Percentiles rank a stretch among this genome's conserved stretches.
These are phyloP conservation scores for Arachnopeziza araneosa DNA, from an alignment of 2,329 filamentous ascomycete species.

Conservation along the genomic window DNA sequence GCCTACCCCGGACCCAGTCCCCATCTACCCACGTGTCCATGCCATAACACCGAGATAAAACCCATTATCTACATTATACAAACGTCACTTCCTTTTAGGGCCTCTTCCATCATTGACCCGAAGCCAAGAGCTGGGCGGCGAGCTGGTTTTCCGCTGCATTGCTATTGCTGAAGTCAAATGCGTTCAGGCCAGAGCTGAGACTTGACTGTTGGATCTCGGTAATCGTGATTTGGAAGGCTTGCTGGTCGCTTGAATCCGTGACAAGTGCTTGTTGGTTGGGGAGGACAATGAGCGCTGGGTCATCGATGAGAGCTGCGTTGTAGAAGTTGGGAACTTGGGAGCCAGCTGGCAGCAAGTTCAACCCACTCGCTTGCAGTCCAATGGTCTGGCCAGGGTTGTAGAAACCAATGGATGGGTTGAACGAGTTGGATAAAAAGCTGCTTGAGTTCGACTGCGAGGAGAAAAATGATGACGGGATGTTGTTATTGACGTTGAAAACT, in stretches of 20 bases:
- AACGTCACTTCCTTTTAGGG: not conserved
- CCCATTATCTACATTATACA: not conserved
- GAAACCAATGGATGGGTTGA: not conserved
- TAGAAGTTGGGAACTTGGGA: conserved; percentile 8
- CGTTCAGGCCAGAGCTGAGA: not conserved
- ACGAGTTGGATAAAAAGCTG: not conserved
- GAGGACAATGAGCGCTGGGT: not conserved
- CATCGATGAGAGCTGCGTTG: not conserved
- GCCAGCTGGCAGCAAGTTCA: conserved; percentile 12
- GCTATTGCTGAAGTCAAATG: not conserved
- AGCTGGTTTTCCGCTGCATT: not conserved
- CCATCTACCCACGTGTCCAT: not conserved
- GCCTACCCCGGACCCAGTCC: not conserved
- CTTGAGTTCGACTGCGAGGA: not conserved
- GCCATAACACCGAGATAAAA: not conserved
- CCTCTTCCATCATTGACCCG: not conserved
- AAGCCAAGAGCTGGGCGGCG: not conserved
- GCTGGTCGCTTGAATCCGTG: not conserved
- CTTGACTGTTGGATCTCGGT: not conserved
- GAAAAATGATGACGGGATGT: not conserved
- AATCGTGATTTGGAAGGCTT: not conserved
- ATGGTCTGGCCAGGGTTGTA: not conserved
- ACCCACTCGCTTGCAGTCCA: not conserved
- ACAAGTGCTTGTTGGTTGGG: not conserved
- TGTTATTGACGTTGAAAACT: conserved; percentile 8